Evolutionary conservation across 371 early-diverging fungal species (phyloP).

Genomic region (Mucor mucedo): DNA sequence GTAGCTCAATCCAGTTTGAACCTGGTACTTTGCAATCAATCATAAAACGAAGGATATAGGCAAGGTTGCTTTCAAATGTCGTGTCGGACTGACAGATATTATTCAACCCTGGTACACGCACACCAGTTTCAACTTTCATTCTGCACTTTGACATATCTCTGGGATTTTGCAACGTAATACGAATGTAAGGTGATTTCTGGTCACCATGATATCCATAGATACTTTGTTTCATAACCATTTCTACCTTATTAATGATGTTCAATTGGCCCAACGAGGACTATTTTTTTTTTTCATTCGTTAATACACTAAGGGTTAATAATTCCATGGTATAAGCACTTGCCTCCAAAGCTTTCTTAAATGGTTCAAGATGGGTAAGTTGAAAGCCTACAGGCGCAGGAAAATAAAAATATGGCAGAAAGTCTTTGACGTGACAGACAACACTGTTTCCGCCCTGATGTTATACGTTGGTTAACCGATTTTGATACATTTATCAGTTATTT

Average conservation of each 20-base stretch:
- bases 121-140: conserved; percentile 59
- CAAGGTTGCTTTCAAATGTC: conserved; percentile 93
- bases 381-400: conserved; percentile 88
- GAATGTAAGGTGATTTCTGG: conserved; percentile 68
- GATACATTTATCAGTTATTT: not conserved
- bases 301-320: not conserved
- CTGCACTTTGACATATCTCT: conserved; percentile 48
- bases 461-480: not conserved
- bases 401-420: conserved; percentile 97
- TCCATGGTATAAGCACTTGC: conserved; percentile 36
- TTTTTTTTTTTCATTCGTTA: not conserved
- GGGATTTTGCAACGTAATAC: conserved; percentile 69
- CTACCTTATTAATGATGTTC: conserved; percentile 59
- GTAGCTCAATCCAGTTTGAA: conserved; percentile 94
- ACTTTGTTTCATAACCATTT: conserved; percentile 73
- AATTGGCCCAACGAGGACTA: conserved; percentile 30
- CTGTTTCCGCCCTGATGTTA: conserved; percentile 72
- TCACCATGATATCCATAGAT: conserved; percentile 87
- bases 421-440: conserved; percentile 91
- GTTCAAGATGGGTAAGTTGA: conserved; percentile 60
- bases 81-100: conserved; percentile 51
- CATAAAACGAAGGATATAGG: conserved; percentile 96
- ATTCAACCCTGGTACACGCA: conserved; percentile 55
- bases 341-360: conserved; percentile 63
- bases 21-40: conserved; percentile 91